Base-by-base conservation (phyloP, 768 basidiomycete genomes). In the Leccinum boreale region DNA sequence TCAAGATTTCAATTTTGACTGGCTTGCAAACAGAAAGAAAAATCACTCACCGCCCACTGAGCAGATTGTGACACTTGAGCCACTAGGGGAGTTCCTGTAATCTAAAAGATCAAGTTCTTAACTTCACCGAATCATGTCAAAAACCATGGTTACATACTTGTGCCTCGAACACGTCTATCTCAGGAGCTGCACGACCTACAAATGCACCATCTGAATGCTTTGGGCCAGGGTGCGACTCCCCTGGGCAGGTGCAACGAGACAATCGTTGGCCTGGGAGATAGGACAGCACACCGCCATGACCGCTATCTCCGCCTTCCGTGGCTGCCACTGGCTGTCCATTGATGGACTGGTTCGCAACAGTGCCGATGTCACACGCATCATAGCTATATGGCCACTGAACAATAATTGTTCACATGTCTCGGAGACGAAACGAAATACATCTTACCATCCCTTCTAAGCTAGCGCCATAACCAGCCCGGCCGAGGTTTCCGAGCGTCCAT, bases 81-180 rank as follows among this genome's bases (percentile, higher is more conserved):
- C 5, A 68, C 58, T 61, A 81, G 77, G 59, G 72, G 79, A 11
- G 63, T 70, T 39, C 68, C 74, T 60, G 73, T 81, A 63, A 81
- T 81, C 87, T 77, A 71, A 58, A 74, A 72, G 28, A 35, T 49
- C n/a, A 58, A 9, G 9, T 67, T 68, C 23, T 60, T 26, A 44
- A 49, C 44, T 42, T n/a, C 36, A 26, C 33, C 35, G 28, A 23
- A 6, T 14, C 61, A 62, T 54, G 66, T 55, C 47, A 64, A 26
- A 49, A 31, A 17, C 69, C 23, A 63, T 36, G 21, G 52, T 56
- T 36, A 55, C 65, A 31, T 51, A 74, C 70, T 73, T 89, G 85
- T 7, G 93, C 92, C 74, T 95, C 94, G 57, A 96, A 87, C 48
- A 96, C 70, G 70, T 96, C 94, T 52, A 95, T 94, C 71, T 96